Base-by-base conservation (phyloP, 345 rosid genomes). In the Atalantia buxifolia region DNA sequence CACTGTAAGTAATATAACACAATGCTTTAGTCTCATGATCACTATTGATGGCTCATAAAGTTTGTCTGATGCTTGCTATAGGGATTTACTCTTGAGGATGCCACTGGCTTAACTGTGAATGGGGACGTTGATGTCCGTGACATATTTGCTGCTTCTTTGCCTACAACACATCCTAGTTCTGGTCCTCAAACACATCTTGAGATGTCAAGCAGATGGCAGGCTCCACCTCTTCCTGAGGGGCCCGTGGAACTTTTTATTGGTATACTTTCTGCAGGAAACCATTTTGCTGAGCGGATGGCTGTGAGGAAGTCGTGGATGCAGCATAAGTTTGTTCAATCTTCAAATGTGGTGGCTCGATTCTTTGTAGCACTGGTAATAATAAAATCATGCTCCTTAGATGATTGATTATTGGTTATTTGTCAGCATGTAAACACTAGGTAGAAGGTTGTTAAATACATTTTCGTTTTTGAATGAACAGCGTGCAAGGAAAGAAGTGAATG, bases 281-380 rank as follows among this genome's bases (percentile, higher is more conserved):
- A 95, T 87, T 95, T 95, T 66, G 85, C 91, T 12, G 99, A 95
- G 86, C 87, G 99, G 73, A 95, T 95, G 99, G 98, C 99, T 14
- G 93, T 90, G 77, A 91, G 99, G 87, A 95, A 87, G 84, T 87
- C 98, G 12, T 95, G 99, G 99, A 92, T 95, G 96, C 98, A 90
- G 81, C 93, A 95, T 82, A 80, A 82, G 38, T 93, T 93, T 78
- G 86, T 95, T 59, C 88, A 86, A 67, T 91, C 99, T 78, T 89
- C 99, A 42, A 86, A 86, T 79, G 98, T 89, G 38, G 98, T 95
- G 31, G 93, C 98, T 80, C 96, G 98, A 66, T 95, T 93, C 87
- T 95, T 95, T 77, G 99, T 95, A 35, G 97, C 99, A 12, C 72
- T 93, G 88, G 99, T 92, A 87, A 77, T 90, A 56, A 40, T 31